Base-by-base conservation (phyloP, 257 asterid species). In the Salvia miltiorrhiza region DNA sequence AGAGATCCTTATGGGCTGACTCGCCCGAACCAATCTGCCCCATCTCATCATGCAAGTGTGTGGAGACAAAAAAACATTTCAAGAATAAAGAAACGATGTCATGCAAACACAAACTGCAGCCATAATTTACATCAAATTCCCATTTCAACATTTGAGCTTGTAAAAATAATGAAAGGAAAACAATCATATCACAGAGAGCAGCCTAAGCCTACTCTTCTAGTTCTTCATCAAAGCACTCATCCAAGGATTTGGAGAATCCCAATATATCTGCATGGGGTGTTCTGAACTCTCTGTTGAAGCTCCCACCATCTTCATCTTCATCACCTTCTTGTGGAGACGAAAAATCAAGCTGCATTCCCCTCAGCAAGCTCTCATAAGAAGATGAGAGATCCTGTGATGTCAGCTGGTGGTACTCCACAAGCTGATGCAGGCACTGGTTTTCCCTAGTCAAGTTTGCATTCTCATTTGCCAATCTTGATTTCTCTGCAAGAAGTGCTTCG, bases 361-460 rank as follows among this genome's bases (percentile, higher is more conserved):
- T 80, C 19, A 89, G 54, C 37, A 94, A 73, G 69, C 79, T 79
- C 76, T 94, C 99, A 58, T 94, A 94, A 47, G 99, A 91, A 5
- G 96, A 92, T 0, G 99, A 91, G 33, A 89, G 81, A 65, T 91
- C 97, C 52, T 89, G 95, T 21, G 97, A 79, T 12, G 91, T 85
- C 24, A 87, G 83, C 89, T 90, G 97, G 37, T 90, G 97, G 71
- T 90, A 93, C 89, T 90, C 97, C 73, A 90, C 97, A 37, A 90
- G 88, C 78, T 93, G 91, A 58, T 83, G 82, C 54, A 93, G 91
- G 75, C 95, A 83, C 69, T 86, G 88, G 78, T 93, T 93, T 69
- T 90, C 97, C 80, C 99, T 85, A 1, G 69, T 74, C 73, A 93
- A 73, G 80, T 83, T 90, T n/a, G 96, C 93, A 60, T 93, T 93